phyloP scores from a whole-genome alignment of 2,329 filamentous ascomycete genomes.

The Myriosclerotinia curreyana region DNA sequence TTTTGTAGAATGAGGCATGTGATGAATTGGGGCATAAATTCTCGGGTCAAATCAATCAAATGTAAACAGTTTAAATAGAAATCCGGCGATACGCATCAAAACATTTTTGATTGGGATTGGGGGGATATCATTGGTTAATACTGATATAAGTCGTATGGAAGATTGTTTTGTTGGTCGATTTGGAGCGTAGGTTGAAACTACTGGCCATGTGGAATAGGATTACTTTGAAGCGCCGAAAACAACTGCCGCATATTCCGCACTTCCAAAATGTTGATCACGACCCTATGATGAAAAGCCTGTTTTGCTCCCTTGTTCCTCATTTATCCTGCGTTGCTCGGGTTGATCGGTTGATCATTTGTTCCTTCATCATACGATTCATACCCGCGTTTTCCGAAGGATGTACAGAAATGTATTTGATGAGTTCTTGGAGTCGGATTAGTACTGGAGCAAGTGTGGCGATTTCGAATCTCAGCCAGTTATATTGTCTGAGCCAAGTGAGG shows the following conservation, averaged over 20 bases:
- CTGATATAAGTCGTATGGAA: no score
- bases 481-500: background rate
- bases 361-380: no score
- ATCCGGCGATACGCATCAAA: background rate
- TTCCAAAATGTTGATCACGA: slow-evolving; percentile 6
- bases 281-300: background rate
- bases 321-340: background rate
- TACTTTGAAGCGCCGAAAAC: no score
- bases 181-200: no score
- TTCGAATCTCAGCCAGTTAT: background rate
- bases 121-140: background rate
- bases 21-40: background rate
- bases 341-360: no score
- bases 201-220: no score
- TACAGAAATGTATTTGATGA: no score
- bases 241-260: background rate
- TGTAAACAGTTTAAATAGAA: background rate
- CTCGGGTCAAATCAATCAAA: background rate
- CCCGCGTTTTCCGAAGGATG: slow-evolving; percentile 15
- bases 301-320: background rate
- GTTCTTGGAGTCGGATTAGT: slow-evolving; percentile 1
- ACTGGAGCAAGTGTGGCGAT: background rate
- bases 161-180: no score
- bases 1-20: slow-evolving; percentile 1
- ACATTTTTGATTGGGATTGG: background rate